These are phyloP conservation scores for Glycyrrhiza uralensis DNA, from an alignment of 306 rosid genomes.

Conservation along the genomic window DNA sequence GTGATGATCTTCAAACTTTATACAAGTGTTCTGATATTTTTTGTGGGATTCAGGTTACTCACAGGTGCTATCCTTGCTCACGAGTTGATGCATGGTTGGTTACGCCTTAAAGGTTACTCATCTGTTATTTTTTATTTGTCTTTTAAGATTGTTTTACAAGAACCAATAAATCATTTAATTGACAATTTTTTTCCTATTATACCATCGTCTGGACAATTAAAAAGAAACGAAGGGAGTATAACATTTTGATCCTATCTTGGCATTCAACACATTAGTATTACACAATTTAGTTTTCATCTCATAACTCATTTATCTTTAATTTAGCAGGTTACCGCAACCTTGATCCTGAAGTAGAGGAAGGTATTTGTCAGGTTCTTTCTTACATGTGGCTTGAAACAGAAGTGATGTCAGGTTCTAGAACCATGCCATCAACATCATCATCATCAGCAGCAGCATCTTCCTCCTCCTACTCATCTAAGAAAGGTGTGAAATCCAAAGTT, in stretches of 20 bases:
- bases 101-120: constrained; percentile 82
- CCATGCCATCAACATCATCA: constrained; percentile 72
- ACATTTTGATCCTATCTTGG: constrained; percentile 14
- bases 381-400: constrained; percentile 95
- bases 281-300: background rate
- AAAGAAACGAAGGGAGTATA: too few relatives aligned
- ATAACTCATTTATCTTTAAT: background rate
- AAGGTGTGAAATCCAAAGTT: constrained; percentile 61
- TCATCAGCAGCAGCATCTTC: constrained; percentile 45
- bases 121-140: too few relatives aligned
- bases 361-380: constrained; percentile 93
- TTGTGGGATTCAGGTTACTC: constrained; percentile 57
- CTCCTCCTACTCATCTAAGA: constrained; percentile 53
- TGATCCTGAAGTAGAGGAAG: constrained; percentile 82
- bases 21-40: constrained; percentile 3
- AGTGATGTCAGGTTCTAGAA: constrained; percentile 61
- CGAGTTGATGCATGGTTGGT: constrained; percentile 97
- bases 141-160: too few relatives aligned
- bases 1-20: background rate
- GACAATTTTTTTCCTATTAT: too few relatives aligned
- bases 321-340: constrained; percentile 72
- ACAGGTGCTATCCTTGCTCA: constrained; percentile 99
- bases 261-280: background rate
- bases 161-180: too few relatives aligned
- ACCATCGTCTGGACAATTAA: too few relatives aligned